These are phyloP conservation scores for Saccharomycopsis sp. DNA, from an alignment of 805 yeast genomes.

Conservation along the genomic window DNA sequence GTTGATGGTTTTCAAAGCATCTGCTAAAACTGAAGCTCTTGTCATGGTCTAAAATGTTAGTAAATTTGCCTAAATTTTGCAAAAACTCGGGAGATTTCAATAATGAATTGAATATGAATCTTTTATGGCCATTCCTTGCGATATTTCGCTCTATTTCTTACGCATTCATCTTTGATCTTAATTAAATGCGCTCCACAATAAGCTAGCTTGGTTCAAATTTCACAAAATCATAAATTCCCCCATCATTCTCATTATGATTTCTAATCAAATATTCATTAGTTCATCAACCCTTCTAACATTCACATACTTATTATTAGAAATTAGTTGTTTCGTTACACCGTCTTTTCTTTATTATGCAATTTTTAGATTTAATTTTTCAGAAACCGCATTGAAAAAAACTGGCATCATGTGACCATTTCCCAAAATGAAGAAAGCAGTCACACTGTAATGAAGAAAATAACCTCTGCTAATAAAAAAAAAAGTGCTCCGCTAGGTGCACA, in stretches of 20 bases:
- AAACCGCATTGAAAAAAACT: neutral
- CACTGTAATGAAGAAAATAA: neutral
- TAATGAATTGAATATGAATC: neutral
- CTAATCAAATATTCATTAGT: neutral
- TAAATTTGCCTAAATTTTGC: neutral
- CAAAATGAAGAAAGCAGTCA: conserved; percentile 1
- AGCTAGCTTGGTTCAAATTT: too few relatives aligned
- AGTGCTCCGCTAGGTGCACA: too few relatives aligned
- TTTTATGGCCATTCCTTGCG: neutral
- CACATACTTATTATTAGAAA: conserved; percentile 3
- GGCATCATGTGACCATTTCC: neutral
- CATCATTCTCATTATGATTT: neutral
- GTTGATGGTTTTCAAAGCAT: conserved; percentile 96
- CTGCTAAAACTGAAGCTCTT: conserved; percentile 97
- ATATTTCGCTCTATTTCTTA: neutral
- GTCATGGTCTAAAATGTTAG: conserved; percentile 50
- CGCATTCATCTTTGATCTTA: too few relatives aligned
- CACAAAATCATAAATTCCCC: neutral
- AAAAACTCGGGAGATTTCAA: neutral
- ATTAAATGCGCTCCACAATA: too few relatives aligned
- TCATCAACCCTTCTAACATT: neutral
- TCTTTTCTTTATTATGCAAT: too few relatives aligned
- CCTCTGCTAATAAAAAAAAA: neutral
- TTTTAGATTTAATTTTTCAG: conserved; percentile 1
- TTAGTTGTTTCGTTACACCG: too few relatives aligned